Base-by-base conservation (phyloP, 176 grass and related monocot genomes). In the Bothriochloa decipiens region DNA sequence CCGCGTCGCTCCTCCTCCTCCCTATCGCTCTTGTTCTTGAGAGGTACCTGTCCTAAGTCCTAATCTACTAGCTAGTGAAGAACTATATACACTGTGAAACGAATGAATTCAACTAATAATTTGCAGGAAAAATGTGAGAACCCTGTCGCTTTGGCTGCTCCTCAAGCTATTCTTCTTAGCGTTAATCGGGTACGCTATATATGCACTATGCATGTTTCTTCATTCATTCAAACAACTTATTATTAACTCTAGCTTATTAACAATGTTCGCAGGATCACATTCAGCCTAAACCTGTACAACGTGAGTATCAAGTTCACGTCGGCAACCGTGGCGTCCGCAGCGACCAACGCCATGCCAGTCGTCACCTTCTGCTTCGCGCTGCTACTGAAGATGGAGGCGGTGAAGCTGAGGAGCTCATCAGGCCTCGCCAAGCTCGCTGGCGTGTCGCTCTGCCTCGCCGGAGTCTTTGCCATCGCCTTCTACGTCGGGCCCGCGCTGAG, bases 101-200 rank as follows among this genome's bases (percentile, higher is more conserved):
- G 11, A 71, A 71, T 42, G 9, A 11, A 25, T 25, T 62, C 7
- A 62, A 26, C 58, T n/a, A 11, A 23, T 11, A 0, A 12, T 62
- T 63, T 75, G 53, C 8, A 97, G 91, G 91, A 83, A 83, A 62
- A 89, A 74, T 5, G 35, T 41, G 12, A 47, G 81, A 35, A 75
- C 86, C 25, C 4, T 97, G 70, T 61, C 89, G 0, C 87, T 74
- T 9, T 11, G 66, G 13, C 11, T 93, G 66, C 70, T 88, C 3
- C 17, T 91, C 15, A 97, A 93, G 89, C 65, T 97, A 57, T 97
- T 97, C 89, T n/a, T 97, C 5, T 88, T 58, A 72, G 81, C 91
- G 29, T 83, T 97, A 3, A 17, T 89, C 15, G 91, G 91, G 91
- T 92, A 86, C 9, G 37, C 4, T 49, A 15, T 43, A 46, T 46